Conservation (phyloP, 106 monocot genomes). For the Platanthera guangdongensis region DNA sequence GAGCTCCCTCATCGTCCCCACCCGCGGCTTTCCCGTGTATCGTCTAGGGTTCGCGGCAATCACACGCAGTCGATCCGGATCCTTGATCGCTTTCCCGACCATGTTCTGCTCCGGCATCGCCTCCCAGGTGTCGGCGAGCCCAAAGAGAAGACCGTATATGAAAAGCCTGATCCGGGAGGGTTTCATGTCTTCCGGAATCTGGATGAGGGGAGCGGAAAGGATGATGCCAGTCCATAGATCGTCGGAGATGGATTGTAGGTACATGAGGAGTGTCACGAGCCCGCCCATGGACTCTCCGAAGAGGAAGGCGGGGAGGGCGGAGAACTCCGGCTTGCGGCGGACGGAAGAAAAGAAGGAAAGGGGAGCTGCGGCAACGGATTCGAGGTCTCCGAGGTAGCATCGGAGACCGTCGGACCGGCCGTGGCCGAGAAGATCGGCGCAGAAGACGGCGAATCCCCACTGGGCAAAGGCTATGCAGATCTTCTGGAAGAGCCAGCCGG, state of each 20-base stretch:
- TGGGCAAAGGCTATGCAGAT: slow-evolving; percentile 68
- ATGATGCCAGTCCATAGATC: slow-evolving; percentile 78
- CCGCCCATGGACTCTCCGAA: slow-evolving; percentile 95
- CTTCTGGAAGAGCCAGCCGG: slow-evolving; percentile 95
- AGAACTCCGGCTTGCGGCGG: slow-evolving; percentile 16
- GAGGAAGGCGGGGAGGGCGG: slow-evolving; percentile 68
- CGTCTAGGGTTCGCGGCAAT: slow-evolving; percentile 77
- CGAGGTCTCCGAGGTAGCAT: slow-evolving; percentile 67
- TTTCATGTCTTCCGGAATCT: slow-evolving; percentile 89
- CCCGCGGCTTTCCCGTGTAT: slow-evolving; percentile 61
- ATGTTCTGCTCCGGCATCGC: slow-evolving; percentile 89
- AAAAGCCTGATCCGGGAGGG: slow-evolving; percentile 68
- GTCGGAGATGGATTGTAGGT: slow-evolving; percentile 40
- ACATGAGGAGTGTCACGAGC: slow-evolving; percentile 64
- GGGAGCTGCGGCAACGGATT: slow-evolving; percentile 60
- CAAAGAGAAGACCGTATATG: slow-evolving; percentile 71
- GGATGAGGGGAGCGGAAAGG: slow-evolving; percentile 80
- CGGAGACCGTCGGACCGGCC: slow-evolving; percentile 55
- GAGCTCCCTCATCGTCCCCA: slow-evolving; percentile 94
- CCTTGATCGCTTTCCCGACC: slow-evolving; percentile 85
- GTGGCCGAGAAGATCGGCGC: slow-evolving; percentile 93
- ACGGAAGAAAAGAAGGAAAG: slow-evolving; percentile 78
- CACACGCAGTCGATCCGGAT: slow-evolving; percentile 48
- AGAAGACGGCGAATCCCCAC: slow-evolving; percentile 96
- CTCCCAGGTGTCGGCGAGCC: slow-evolving; percentile 82